phyloP scores from a whole-genome alignment of 2,329 filamentous ascomycete species.

The Leptographium galeiforme region DNA sequence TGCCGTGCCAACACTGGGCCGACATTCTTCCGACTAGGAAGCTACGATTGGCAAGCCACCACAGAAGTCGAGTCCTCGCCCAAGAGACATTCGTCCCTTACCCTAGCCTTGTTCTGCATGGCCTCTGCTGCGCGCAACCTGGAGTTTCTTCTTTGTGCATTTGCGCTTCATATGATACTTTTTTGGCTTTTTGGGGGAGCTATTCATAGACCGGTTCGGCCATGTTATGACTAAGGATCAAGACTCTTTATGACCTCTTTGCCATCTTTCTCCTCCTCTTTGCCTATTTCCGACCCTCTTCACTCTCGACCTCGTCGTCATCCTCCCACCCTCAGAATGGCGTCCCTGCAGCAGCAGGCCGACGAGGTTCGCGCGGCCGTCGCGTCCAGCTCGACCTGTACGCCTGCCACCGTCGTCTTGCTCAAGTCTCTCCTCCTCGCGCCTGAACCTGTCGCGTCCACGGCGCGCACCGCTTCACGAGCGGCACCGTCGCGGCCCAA shows the following conservation, averaged over 20 bases:
- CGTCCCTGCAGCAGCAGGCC: constrained; percentile 24
- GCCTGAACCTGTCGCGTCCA: constrained; percentile 16
- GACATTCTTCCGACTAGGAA: constrained; percentile 6
- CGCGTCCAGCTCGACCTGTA: constrained; percentile 31
- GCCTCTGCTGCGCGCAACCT: neutral
- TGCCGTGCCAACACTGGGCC: constrained; percentile 10
- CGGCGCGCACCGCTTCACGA: constrained; percentile 9
- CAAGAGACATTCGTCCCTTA: neutral
- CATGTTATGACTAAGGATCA: constrained; percentile 22
- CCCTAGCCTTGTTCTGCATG: neutral
- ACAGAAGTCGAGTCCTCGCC: neutral
- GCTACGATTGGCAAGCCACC: neutral
- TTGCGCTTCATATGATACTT: neutral
- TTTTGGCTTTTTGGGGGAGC: constrained; percentile 12
- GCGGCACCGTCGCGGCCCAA: constrained; percentile 12
- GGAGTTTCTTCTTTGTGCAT: neutral
- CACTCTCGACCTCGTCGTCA: constrained; percentile 10
- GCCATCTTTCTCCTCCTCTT: constrained; percentile 12
- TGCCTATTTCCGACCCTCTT: constrained; percentile 9
- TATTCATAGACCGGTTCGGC: constrained; percentile 12
- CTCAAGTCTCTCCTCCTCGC: constrained; percentile 32
- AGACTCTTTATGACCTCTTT: constrained; percentile 10
- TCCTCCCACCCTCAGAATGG: constrained; percentile 17
- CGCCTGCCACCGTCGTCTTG: constrained; percentile 27
- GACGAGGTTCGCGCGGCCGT: constrained; percentile 34